Evolutionary conservation across 768 basidiomycete genomes (phyloP), one percentile per base, ranked within the genome.

Genomic region (Leccinum subtestaceum): DNA sequence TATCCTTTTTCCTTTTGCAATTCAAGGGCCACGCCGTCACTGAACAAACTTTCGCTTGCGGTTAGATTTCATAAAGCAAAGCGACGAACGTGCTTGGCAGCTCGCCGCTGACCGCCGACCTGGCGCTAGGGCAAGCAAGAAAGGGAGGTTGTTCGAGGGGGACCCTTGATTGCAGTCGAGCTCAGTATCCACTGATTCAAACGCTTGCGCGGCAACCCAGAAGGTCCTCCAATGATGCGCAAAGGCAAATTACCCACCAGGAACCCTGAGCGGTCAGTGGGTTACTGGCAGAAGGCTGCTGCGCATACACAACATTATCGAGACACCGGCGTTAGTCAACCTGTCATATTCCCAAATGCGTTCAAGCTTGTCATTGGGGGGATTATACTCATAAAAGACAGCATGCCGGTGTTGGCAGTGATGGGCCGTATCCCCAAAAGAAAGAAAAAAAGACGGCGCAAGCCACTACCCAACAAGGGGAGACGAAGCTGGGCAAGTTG

Each of bases 91-190:
- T 61, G 63, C 29, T 45, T 34, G 53, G 58, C 48, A 46, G 17
- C 38, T 47, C n/a, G 2, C 48, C 54, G 57, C 36, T 47, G 58
- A 34, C 38, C 5, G 29, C n/a, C 15, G 7, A 8, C 17, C 51
- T 62, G 65, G 61, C 38, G 34, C 55, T 49, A 70, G 69, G 67
- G 64, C 32, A 59, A 31, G 60, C 5, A 46, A 29, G 6, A 49
- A 57, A 31, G 52, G 53, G 55, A 32, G 23, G 50, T 40, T 23
- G 49, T 5, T 21, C 31, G 50, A 55, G 31, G 38, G 59, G 60
- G 47, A 62, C 60, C 62, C 60, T 56, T 25, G 61, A 70, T 70
- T 59, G 56, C 59, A 59, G 63, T 56, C 53, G 52, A 50, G 54
- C 27, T 51, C 36, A 56, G 31, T 57, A 34, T 38, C 38, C 21